Percentiles rank a stretch among this genome's conserved stretches.
phyloP scores from a whole-genome alignment of 257 asterid species.

The Lycium ferocissimum region DNA sequence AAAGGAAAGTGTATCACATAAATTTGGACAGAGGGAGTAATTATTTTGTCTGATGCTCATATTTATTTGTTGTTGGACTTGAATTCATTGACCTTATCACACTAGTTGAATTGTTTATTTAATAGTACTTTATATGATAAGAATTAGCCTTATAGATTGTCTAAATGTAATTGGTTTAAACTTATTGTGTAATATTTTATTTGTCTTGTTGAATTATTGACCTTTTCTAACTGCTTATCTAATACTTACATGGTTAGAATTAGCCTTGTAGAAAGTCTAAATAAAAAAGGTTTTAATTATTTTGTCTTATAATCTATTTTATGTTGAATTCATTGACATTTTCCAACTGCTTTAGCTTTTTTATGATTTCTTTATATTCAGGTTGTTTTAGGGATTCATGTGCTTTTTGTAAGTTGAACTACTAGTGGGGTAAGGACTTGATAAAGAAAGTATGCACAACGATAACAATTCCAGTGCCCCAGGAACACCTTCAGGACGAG shows the following conservation, averaged over 20 bases:
- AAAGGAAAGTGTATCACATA: no score
- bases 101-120: neutral
- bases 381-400: conserved; percentile 22
- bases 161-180: neutral
- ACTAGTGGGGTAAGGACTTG: conserved; percentile 26
- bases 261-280: neutral
- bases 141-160: neutral
- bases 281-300: neutral
- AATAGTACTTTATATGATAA: neutral
- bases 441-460: conserved; percentile 64
- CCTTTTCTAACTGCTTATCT: neutral
- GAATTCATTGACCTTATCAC: no score
- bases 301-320: neutral
- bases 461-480: conserved; percentile 69
- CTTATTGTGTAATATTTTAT: neutral
- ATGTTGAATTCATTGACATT: neutral
- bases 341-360: neutral
- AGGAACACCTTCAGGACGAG: conserved; percentile 63
- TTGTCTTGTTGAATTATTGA: neutral
- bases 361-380: neutral
- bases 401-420: conserved; percentile 7
- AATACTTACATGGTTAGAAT: neutral
- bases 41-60: no score
- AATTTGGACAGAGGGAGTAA: no score
- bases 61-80: no score